Percentiles rank a stretch among this genome's conserved stretches.
These are phyloP conservation scores for Pseudogymnoascus sp. DNA, from an alignment of 2,329 filamentous ascomycete genomes.

Conservation along the genomic window DNA sequence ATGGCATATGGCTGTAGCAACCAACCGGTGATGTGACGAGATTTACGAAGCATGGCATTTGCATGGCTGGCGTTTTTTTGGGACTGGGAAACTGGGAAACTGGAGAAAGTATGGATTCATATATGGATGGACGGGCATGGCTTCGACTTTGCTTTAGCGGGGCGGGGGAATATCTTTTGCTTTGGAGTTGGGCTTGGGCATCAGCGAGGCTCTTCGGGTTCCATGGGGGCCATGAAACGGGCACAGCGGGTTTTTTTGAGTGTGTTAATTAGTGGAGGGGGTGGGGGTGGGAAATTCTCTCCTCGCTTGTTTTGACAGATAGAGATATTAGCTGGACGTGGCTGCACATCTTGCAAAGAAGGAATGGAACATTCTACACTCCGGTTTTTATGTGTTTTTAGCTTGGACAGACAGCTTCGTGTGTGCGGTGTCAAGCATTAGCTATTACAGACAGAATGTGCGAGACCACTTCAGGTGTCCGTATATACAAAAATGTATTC, in stretches of 20 bases:
- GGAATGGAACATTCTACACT: conserved; percentile 2
- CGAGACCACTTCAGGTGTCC: neutral
- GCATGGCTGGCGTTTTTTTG: conserved; percentile 7
- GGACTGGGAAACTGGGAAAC: neutral
- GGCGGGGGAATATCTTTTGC: neutral
- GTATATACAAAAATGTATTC: conserved; percentile 1
- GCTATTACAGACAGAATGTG: neutral
- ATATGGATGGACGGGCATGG: neutral
- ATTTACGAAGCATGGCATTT: conserved; percentile 7
- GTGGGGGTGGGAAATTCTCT: neutral
- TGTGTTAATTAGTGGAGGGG: neutral
- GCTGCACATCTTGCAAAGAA: conserved; percentile 5
- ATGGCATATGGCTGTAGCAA: neutral
- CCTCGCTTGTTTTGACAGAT: neutral
- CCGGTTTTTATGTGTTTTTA: neutral
- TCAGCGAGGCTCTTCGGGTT: neutral
- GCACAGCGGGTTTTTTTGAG: neutral
- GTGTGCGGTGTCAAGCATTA: neutral
- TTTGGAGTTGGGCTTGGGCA: conserved; percentile 6
- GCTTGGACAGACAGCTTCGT: neutral
- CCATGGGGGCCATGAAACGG: neutral
- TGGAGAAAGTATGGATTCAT: neutral
- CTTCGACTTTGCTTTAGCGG: conserved; percentile 8
- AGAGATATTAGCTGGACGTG: conserved; percentile 2
- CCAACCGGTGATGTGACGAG: conserved; percentile 5